These are phyloP conservation scores for Chrysoporthe cubensis DNA, from an alignment of 2,329 filamentous ascomycete genomes.

Conservation along the genomic window DNA sequence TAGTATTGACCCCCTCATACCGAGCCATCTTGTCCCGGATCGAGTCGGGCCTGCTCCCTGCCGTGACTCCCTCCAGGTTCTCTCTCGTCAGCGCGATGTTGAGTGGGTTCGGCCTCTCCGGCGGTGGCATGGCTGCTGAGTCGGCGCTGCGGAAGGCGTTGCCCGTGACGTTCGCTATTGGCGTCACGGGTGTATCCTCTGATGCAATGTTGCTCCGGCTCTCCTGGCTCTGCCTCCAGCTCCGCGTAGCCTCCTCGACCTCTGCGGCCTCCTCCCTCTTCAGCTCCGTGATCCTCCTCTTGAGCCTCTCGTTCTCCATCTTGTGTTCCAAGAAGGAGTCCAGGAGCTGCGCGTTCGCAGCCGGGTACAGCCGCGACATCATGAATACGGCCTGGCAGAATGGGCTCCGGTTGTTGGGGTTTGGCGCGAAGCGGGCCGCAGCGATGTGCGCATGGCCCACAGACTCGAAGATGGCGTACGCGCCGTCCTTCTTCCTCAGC, in stretches of 20 bases:
- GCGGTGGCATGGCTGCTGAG: conserved; percentile 65
- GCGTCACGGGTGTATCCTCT: conserved; percentile 47
- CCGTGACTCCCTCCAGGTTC: conserved; percentile 75
- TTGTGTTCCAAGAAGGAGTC: conserved; percentile 97
- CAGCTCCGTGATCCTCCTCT: conserved; percentile 81
- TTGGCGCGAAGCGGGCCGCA: conserved; percentile 65
- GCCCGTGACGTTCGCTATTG: conserved; percentile 31
- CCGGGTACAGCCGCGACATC: conserved; percentile 88
- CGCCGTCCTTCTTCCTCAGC: conserved; percentile 73
- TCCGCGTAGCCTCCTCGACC: conserved; percentile 65
- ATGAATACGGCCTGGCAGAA: conserved; percentile 92
- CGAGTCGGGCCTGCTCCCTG: conserved; percentile 70
- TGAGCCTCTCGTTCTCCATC: conserved; percentile 89
- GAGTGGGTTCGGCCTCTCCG: conserved; percentile 63
- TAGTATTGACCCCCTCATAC: conserved; percentile 81
- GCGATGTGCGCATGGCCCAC: conserved; percentile 90
- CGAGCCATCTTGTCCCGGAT: conserved; percentile 84
- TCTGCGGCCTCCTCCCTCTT: conserved; percentile 86
- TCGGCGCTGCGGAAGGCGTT: conserved; percentile 40
- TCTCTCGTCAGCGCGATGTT: conserved; percentile 76
- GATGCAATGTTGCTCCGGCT: conserved; percentile 59
- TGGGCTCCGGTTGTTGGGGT: conserved; percentile 65
- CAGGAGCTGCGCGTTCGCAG: conserved; percentile 80
- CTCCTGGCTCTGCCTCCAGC: conserved; percentile 64
- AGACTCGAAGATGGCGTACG: conserved; percentile 84